Percentiles rank a stretch among this genome's conserved stretches.
phyloP scores from a whole-genome alignment of 164 flowering plant genomes.

The Saururus chinensis region DNA sequence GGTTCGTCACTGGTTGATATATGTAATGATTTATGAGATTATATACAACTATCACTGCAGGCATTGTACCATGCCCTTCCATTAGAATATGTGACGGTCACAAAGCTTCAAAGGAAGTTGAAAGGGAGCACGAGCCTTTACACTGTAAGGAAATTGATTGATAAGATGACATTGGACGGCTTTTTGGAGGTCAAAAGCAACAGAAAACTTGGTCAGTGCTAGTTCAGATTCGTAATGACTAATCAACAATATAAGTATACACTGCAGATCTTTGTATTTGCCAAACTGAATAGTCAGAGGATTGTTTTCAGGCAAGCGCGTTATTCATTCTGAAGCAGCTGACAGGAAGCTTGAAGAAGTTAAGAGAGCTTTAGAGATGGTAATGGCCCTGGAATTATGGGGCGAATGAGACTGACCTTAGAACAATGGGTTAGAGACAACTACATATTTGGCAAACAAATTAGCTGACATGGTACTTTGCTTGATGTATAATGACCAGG shows the following conservation, averaged over 20 bases:
- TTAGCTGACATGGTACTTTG: neutral
- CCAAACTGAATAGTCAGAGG: neutral
- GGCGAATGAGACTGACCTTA: neutral
- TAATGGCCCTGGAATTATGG: neutral
- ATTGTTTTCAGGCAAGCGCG: slow-evolving; percentile 55
- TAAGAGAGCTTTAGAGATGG: slow-evolving; percentile 34
- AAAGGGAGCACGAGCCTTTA: slow-evolving; percentile 55
- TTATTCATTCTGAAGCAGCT: slow-evolving; percentile 50
- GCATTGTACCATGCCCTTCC: slow-evolving; percentile 82
- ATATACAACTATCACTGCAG: slow-evolving; percentile 25
- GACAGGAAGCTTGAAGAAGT: slow-evolving; percentile 55
- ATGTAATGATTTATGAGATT: neutral
- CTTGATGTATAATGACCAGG: neutral
- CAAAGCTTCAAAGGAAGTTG: slow-evolving; percentile 69
- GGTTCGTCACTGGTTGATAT: too few relatives aligned
- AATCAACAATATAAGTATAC: neutral
- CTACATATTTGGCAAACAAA: neutral
- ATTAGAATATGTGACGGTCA: slow-evolving; percentile 55
- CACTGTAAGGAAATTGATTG: slow-evolving; percentile 59
- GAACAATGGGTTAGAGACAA: too few relatives aligned
- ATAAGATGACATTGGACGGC: slow-evolving; percentile 70
- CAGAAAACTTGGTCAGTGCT: slow-evolving; percentile 51
- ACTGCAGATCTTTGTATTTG: neutral
- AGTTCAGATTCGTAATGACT: neutral
- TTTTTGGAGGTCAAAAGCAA: slow-evolving; percentile 47